Evolutionary conservation across 805 yeast species (phyloP).

Genomic region (Yamadazyma phyllophila): DNA sequence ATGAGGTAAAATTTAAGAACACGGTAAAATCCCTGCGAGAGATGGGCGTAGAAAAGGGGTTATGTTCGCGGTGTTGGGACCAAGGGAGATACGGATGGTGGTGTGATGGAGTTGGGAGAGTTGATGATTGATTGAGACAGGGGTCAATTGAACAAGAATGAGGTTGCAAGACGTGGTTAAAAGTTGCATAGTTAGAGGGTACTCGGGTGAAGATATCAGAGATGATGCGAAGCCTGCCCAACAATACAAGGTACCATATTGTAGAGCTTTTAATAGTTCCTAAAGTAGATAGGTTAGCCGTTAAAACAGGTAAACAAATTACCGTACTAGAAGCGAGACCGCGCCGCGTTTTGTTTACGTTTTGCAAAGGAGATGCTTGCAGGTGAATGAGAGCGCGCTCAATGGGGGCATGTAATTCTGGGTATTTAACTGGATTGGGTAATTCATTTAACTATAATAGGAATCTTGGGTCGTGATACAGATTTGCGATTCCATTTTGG

Average conservation of each 20-base stretch:
- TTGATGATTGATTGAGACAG: too few species aligned
- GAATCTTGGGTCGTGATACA: not conserved
- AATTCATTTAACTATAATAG: conserved; percentile 3
- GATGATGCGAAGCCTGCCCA: not conserved
- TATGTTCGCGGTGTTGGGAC: not conserved
- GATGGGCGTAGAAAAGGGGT: not conserved
- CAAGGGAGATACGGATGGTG: not conserved
- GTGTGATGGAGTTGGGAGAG: too few species aligned
- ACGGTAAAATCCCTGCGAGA: conserved; percentile 5
- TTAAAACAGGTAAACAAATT: conserved; percentile 4
- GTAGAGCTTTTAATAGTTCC: not conserved
- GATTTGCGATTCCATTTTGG: not conserved
- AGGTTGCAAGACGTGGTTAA: too few species aligned
- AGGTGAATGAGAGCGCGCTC: not conserved
- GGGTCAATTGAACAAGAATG: too few species aligned
- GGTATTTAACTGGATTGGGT: conserved; percentile 2
- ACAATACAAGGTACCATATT: not conserved
- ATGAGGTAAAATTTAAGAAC: conserved; percentile 5
- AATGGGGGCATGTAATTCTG: not conserved
- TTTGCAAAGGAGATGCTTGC: conserved; percentile 2
- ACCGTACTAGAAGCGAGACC: conserved; percentile 1
- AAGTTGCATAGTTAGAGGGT: too few species aligned
- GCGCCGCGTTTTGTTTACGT: conserved; percentile 7
- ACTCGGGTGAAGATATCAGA: too few species aligned
- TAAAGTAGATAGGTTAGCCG: not conserved